These are phyloP conservation scores for Picea sitchensis DNA, from an alignment of 75 land plant species.

Conservation along the genomic window DNA sequence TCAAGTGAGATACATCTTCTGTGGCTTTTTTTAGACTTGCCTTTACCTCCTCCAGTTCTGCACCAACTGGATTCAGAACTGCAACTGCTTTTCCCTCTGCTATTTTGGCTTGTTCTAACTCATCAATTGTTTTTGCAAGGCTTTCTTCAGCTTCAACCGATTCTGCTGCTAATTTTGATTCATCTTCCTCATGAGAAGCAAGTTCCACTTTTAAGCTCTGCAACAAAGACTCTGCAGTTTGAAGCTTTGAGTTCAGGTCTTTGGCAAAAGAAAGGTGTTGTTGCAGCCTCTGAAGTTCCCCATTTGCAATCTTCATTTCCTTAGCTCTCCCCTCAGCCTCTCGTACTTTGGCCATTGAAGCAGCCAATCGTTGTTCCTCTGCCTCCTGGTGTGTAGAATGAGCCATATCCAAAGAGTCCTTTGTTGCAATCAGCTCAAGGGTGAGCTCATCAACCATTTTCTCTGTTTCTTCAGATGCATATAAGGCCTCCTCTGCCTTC, in stretches of 20 bases:
- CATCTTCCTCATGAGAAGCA: conserved; percentile 45
- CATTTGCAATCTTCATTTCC: conserved; percentile 53
- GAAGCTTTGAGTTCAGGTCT: conserved; percentile 53
- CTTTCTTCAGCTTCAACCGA: conserved; percentile 16
- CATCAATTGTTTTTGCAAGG: conserved; percentile 24
- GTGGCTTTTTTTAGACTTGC: conserved; percentile 49
- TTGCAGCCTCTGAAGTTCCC: conserved; percentile 50
- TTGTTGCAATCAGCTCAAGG: conserved; percentile 58
- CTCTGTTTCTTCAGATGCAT: conserved; percentile 49
- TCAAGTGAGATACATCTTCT: conserved; percentile 44
- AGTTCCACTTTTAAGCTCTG: conserved; percentile 56
- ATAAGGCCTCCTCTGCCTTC: conserved; percentile 36
- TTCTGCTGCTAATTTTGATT: conserved; percentile 18
- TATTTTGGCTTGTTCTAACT: conserved; percentile 26
- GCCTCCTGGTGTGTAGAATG: conserved; percentile 64
- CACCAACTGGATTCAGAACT: conserved; percentile 28
- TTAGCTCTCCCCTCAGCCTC: conserved; percentile 36
- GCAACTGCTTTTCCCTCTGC: conserved; percentile 32
- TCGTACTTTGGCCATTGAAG: conserved; percentile 38
- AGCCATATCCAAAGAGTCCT: conserved; percentile 61
- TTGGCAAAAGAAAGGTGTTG: conserved; percentile 31
- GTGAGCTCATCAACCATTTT: conserved; percentile 63
- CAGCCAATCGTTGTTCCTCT: conserved; percentile 50
- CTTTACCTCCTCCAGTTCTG: conserved; percentile 55
- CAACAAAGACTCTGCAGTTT: conserved; percentile 36